Conservation (phyloP, 257 asterid species). For the Primulina huaijiensis region DNA sequence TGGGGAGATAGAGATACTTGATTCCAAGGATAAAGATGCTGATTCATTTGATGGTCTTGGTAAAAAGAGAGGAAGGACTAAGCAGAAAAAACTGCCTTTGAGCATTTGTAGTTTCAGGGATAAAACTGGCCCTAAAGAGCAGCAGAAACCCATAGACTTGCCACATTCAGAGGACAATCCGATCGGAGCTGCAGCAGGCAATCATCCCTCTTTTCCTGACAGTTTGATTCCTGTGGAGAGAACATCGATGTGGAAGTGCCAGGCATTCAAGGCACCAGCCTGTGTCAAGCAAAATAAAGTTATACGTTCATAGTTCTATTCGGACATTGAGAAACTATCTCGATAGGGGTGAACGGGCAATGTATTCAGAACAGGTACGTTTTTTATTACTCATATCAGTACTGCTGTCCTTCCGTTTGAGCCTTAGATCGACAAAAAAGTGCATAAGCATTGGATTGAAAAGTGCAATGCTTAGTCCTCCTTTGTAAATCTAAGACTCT, state of each 20-base stretch:
- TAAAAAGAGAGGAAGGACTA: constrained; percentile 58
- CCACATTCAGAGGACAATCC: constrained; percentile 26
- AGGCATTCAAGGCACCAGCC: constrained; percentile 65
- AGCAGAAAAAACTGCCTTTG: constrained; percentile 83
- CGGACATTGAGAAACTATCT: constrained; percentile 40
- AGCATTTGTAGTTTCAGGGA: constrained; percentile 81
- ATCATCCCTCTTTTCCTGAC: constrained; percentile 41
- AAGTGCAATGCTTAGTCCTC: neutral
- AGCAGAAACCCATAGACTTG: constrained; percentile 34
- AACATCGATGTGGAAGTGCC: constrained; percentile 73
- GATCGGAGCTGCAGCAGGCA: constrained; percentile 20
- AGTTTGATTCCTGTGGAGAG: constrained; percentile 47
- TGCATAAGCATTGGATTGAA: neutral
- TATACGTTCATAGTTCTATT: constrained; percentile 64
- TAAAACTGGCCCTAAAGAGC: constrained; percentile 56
- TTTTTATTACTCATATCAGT: neutral
- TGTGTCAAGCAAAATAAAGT: constrained; percentile 71
- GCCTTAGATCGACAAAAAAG: neutral
- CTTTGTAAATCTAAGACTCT: neutral
- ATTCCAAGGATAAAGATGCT: constrained; percentile 26
- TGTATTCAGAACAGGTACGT: constrained; percentile 31
- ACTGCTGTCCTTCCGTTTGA: neutral
- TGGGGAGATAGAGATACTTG: constrained; percentile 33
- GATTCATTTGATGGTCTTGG: constrained; percentile 52
- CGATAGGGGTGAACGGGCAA: constrained; percentile 37